Evolutionary conservation across 495 filamentous ascomycete genomes (phyloP), one percentile per base, ranked within the genome.

Genomic region (Sphaerosporella brunnea): DNA sequence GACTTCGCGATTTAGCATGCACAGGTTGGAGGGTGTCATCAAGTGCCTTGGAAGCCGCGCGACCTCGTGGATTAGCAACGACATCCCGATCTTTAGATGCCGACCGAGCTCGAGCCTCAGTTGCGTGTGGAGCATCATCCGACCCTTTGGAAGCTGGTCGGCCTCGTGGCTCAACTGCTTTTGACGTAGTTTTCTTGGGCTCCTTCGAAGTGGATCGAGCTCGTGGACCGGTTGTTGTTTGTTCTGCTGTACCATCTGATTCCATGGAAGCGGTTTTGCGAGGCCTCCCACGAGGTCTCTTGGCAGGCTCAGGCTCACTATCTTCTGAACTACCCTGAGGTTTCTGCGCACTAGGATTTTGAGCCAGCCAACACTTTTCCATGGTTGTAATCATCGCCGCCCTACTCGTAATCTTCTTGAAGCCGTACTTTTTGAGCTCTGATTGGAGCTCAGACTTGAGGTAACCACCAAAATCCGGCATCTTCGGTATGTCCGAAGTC

Each of bases 381-480:
- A 90, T 64, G 10, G 84, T 58, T 10, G 73, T 65, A 25, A 90
- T 78, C 80, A 83, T 84, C 9, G 73, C 71, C 45, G 72, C 66
- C 15, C 83, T 72, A 44, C 67, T 74, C 56, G 75, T 84, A 0
- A 87, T 65, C 0, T 78, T 65, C 58, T 90, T 92, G 64, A 90
- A 85, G 0, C 78, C 79, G 55, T 77, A 85, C 0, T 68, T 66
- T 2, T 69, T 55, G 30, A 88, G 60, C 51, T 78, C 72, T 42
- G 69, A 73, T 4, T 73, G 65, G 34, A 92, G 64, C 44, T 81
- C 69, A 11, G 68, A 62, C 49, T 80, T 78, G 13, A 75, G 78
- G 47, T 73, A 78, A 2, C 73, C 66, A 50, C 69, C 67, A 48
- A 72, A 88, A 38, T 77, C 73, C 16, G 82, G 82, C 68, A 67